Percentiles rank a stretch among this genome's conserved stretches.
These are phyloP conservation scores for Sporothrix phasma DNA, from an alignment of 2,329 filamentous ascomycete genomes.

Conservation along the genomic window DNA sequence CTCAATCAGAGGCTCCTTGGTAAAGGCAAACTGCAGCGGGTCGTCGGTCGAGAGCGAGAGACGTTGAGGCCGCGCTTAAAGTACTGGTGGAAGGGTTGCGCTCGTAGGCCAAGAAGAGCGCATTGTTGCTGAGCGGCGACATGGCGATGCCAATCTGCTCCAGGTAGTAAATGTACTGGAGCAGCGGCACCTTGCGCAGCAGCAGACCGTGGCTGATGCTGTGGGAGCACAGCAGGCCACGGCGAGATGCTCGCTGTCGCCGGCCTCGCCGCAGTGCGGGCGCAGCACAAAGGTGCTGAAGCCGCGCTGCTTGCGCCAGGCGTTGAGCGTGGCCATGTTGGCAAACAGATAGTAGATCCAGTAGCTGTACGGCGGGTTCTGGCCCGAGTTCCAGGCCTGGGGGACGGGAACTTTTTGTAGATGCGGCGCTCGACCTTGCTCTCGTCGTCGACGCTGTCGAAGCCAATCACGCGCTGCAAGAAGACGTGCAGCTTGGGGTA, in stretches of 20 bases:
- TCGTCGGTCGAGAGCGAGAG: conserved; percentile 93
- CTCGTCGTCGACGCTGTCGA: conserved; percentile 96
- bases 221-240: conserved; percentile 88
- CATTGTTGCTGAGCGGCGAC: conserved; percentile 98
- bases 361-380: conserved; percentile 97
- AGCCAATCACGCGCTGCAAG: conserved; percentile 87
- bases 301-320: conserved; percentile 78
- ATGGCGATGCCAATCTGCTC: conserved; percentile 98
- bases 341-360: conserved; percentile 98
- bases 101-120: conserved; percentile 90
- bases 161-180: conserved; percentile 96
- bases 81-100: conserved; percentile 95
- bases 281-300: conserved; percentile 93
- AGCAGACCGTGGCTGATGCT: conserved; percentile 94
- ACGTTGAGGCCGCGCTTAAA: conserved; percentile 93
- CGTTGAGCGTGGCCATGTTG: conserved; percentile 86
- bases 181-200: conserved; percentile 81
- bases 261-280: conserved; percentile 92
- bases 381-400: conserved; percentile 76
- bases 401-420: conserved; percentile 92
- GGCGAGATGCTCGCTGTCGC: conserved; percentile 91
- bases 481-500: conserved; percentile 94
- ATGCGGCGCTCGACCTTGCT: conserved; percentile 90
- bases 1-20: conserved; percentile 94
- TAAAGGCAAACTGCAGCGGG: conserved; percentile 94